Evolutionary conservation across 768 basidiomycete species (phyloP), one percentile per base, ranked within the genome.

Genomic region (Panaeolus cyanescens): DNA sequence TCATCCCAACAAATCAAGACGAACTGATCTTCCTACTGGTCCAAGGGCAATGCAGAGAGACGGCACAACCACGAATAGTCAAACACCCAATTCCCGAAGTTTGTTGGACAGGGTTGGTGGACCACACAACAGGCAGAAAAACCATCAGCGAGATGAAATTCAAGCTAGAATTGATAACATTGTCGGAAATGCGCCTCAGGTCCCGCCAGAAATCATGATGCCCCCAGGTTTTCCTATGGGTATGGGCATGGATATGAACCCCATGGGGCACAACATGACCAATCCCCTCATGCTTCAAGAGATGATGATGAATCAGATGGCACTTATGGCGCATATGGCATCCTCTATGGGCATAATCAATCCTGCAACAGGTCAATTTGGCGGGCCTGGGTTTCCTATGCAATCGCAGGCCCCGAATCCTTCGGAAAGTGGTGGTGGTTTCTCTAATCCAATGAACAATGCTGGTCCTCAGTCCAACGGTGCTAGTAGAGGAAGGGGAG

Each of bases 241-340:
- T 32, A 77, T 76, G 73, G 70, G 69, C 39, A 83, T 90, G 83
- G 87, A 93, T 70, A 88, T 90, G 84, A 81, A 78, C 59, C 78
- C 81, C 7, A 79, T 87, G 77, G 81, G 71, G 28, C 71, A 80
- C 34, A 79, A 75, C 59, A 85, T 85, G 78, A 75, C 82, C 50
- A 92, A 88, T 67, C 88, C 90, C 37, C 65, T 92, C 62, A 75
- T 90, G 74, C 74, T 96, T 66, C 94, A 95, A 74, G 93, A 93
- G 71, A 89, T 95, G 83, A 88, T 95, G 86, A 88, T 92, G 85
- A 91, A 85, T 72, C 90, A 95, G 71, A 93, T 93, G 91, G 90
- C 92, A 28, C 81, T 96, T 69, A 95, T 96, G 95, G 87, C 91
- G 59, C 93, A 95, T 76, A 92, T 96, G 88, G 91, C 92, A 39